Conservation (phyloP, 1,284 basidiomycete species). For the Inonotus obliquus region DNA sequence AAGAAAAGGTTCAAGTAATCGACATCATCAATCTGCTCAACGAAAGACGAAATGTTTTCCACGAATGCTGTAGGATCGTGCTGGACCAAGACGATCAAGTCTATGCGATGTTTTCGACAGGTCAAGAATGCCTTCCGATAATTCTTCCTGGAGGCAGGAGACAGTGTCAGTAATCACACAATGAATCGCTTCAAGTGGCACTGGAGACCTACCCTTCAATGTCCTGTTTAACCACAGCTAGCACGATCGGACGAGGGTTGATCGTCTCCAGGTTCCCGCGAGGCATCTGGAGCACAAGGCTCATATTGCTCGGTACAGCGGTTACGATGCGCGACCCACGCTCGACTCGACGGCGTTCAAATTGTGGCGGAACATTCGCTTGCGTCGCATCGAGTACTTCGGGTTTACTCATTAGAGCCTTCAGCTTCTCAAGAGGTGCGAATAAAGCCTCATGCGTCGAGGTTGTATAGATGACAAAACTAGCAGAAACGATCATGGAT, state of each 20-base stretch:
- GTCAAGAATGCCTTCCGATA: conserved; percentile 87
- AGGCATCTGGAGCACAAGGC: conserved; percentile 94
- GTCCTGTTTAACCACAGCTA: conserved; percentile 75
- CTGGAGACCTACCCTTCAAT: conserved; percentile 56
- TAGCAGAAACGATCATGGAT: conserved; percentile 78
- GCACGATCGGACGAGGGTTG: conserved; percentile 87
- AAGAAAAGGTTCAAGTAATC: conserved; percentile 95
- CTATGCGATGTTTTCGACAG: conserved; percentile 91
- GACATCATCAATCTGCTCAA: conserved; percentile 83
- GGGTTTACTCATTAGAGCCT: conserved; percentile 26
- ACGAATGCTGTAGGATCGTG: conserved; percentile 72
- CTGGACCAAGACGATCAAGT: conserved; percentile 85
- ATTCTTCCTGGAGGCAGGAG: conserved; percentile 39
- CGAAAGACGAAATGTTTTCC: conserved; percentile 56
- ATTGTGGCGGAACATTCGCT: conserved; percentile 37
- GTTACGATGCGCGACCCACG: conserved; percentile 84
- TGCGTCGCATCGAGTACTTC: conserved; percentile 21
- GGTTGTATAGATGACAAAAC: conserved; percentile 86
- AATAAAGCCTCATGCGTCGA: conserved; percentile 82
- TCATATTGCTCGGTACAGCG: conserved; percentile 84
- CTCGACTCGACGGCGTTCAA: conserved; percentile 79
- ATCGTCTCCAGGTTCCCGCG: conserved; percentile 96
- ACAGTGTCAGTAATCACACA: background rate
- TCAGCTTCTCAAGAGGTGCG: conserved; percentile 45
- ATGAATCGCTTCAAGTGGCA: background rate